Percentiles rank a stretch among this genome's conserved stretches.
Conservation (phyloP, 805 yeast species). For the Metschnikowia bowlesiae region DNA sequence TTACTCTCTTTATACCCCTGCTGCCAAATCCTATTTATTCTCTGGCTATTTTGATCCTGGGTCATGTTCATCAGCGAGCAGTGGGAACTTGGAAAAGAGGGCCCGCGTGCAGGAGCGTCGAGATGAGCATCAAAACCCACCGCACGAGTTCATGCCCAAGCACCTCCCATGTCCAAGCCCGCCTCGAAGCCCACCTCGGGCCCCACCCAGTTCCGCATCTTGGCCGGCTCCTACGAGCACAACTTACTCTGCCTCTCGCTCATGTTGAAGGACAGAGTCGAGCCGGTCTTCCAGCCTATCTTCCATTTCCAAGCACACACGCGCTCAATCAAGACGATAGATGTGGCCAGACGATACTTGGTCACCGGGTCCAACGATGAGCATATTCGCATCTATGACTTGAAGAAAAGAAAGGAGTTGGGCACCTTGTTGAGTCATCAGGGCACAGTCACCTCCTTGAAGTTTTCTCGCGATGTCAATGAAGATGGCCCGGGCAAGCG, state of each 20-base stretch:
- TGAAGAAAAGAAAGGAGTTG: constrained; percentile 88
- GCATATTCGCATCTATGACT: constrained; percentile 88
- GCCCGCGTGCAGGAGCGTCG: not conserved
- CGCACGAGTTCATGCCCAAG: not conserved
- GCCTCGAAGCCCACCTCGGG: not conserved
- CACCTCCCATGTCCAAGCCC: constrained; percentile 8
- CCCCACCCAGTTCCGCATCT: constrained; percentile 58
- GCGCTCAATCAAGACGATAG: constrained; percentile 79
- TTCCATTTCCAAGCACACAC: constrained; percentile 96
- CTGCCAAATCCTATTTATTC: too few relatives aligned
- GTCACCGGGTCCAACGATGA: constrained; percentile 96
- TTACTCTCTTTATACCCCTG: too few relatives aligned
- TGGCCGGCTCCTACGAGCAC: constrained; percentile 96
- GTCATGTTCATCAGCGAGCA: too few relatives aligned
- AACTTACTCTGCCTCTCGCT: constrained; percentile 79
- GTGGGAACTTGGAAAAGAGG: not conserved
- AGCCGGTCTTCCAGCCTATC: constrained; percentile 71
- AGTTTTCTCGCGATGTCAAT: constrained; percentile 54
- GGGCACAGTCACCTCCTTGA: constrained; percentile 78
- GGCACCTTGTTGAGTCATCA: constrained; percentile 87
- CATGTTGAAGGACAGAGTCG: constrained; percentile 50
- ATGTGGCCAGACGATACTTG: constrained; percentile 74
- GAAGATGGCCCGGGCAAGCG: constrained; percentile 1
- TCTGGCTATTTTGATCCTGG: too few relatives aligned
- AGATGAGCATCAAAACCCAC: constrained; percentile 7